phyloP scores from a whole-genome alignment of 352 stramenopile genomes.

The Aphanomyces stellatus region DNA sequence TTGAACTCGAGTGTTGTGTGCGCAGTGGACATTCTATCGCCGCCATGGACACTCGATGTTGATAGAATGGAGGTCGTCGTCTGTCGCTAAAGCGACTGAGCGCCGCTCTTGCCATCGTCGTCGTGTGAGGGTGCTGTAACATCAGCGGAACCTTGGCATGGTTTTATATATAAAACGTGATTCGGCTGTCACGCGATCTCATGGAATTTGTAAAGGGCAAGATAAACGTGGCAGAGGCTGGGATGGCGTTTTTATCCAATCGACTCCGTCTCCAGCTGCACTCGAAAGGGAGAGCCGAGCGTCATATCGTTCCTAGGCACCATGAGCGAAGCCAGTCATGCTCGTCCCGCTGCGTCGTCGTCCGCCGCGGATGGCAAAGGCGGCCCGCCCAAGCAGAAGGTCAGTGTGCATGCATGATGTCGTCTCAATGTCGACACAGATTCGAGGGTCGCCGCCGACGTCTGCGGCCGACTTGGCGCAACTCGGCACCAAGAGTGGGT shows the following conservation, averaged over 20 bases:
- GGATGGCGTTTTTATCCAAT: neutral
- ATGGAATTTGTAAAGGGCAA: too few relatives aligned
- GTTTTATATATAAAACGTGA: too few relatives aligned
- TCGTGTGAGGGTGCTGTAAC: too few relatives aligned
- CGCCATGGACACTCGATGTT: too few relatives aligned
- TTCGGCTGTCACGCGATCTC: too few relatives aligned
- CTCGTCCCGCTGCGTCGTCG: neutral
- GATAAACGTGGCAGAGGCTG: neutral
- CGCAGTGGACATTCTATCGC: too few relatives aligned
- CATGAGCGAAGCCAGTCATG: constrained; percentile 2
- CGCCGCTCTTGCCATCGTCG: too few relatives aligned
- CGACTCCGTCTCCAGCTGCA: neutral
- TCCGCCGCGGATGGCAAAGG: neutral
- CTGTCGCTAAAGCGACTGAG: too few relatives aligned
- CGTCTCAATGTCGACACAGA: constrained; percentile 34
- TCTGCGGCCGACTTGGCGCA: constrained; percentile 35
- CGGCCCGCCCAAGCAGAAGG: constrained; percentile 12
- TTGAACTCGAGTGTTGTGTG: too few relatives aligned
- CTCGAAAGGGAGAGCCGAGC: neutral
- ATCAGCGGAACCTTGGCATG: too few relatives aligned
- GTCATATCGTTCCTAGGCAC: neutral
- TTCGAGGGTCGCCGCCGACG: constrained; percentile 47
- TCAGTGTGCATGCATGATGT: neutral
- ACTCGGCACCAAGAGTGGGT: constrained; percentile 46
- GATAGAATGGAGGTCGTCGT: too few relatives aligned